Evolutionary conservation across 2,329 filamentous ascomycete species (phyloP).

Genomic region (Xylaria sp.): DNA sequence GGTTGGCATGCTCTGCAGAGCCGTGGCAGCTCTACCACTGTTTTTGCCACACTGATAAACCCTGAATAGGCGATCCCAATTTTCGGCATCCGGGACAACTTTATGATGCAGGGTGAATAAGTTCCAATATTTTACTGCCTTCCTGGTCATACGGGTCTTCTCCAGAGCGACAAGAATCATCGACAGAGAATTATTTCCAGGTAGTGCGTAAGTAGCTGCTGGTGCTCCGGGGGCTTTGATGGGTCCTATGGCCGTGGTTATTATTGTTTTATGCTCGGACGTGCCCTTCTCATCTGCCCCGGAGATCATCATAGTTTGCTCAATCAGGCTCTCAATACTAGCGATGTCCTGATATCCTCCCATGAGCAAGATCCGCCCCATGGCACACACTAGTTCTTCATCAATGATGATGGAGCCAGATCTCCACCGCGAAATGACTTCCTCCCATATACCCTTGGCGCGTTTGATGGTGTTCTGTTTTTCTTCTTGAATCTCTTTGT

Average conservation of each 20-base stretch:
- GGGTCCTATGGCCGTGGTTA: neutral
- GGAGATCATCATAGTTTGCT: conserved; percentile 80
- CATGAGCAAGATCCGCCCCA: conserved; percentile 78
- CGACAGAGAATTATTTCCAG: conserved; percentile 66
- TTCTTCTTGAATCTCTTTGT: conserved; percentile 43
- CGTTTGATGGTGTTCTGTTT: conserved; percentile 62
- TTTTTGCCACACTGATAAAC: conserved; percentile 69
- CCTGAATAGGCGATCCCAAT: conserved; percentile 71
- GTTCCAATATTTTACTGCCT: conserved; percentile 81
- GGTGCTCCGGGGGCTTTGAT: conserved; percentile 30
- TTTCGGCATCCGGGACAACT: conserved; percentile 74
- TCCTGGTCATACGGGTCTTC: conserved; percentile 62
- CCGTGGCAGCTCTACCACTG: conserved; percentile 63
- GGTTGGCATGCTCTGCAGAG: conserved; percentile 62
- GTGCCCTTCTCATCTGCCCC: conserved; percentile 50
- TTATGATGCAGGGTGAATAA: conserved; percentile 65
- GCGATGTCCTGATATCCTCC: conserved; percentile 68
- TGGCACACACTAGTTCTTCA: conserved; percentile 77
- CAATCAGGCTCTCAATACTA: conserved; percentile 75
- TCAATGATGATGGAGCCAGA: conserved; percentile 74
- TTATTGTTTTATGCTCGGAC: conserved; percentile 28
- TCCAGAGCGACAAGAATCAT: conserved; percentile 70
- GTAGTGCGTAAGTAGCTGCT: conserved; percentile 46
- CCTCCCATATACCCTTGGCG: conserved; percentile 78
- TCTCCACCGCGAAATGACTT: conserved; percentile 78